These are phyloP conservation scores for Dendrostoma leiphaemia DNA, from an alignment of 2,329 filamentous ascomycete genomes.

Conservation along the genomic window DNA sequence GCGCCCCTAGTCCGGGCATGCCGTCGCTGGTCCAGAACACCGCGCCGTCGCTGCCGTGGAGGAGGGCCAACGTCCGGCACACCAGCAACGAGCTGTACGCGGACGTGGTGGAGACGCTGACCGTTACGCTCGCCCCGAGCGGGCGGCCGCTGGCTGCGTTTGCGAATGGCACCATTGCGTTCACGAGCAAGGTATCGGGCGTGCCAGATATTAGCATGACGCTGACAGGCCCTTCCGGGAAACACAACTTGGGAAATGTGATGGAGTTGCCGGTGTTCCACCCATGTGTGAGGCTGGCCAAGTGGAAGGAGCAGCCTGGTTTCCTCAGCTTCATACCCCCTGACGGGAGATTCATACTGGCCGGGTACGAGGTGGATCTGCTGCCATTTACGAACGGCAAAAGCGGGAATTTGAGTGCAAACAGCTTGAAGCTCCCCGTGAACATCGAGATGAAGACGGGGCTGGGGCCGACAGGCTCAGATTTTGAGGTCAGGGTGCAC, in stretches of 20 bases:
- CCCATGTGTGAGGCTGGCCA: constrained; percentile 85
- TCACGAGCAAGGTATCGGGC: constrained; percentile 92
- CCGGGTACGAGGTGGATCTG: constrained; percentile 91
- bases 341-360: constrained; percentile 89
- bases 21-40: constrained; percentile 33
- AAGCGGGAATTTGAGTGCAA: constrained; percentile 51
- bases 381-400: constrained; percentile 67
- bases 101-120: constrained; percentile 87
- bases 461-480: constrained; percentile 70
- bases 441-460: constrained; percentile 78
- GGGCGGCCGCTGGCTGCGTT: constrained; percentile 84
- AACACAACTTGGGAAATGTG: constrained; percentile 68
- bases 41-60: constrained; percentile 71
- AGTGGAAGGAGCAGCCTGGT: constrained; percentile 85
- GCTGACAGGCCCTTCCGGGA: constrained; percentile 78
- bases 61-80: constrained; percentile 86
- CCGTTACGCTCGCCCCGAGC: constrained; percentile 85
- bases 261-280: constrained; percentile 93
- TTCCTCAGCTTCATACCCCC: constrained; percentile 95
- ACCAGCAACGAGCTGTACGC: constrained; percentile 98
- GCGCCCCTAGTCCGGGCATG: constrained; percentile 9
- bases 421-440: constrained; percentile 77
- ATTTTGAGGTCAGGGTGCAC: constrained; percentile 83
- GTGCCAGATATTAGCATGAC: constrained; percentile 85
- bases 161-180: constrained; percentile 88